Percentiles rank a stretch among this genome's conserved stretches.
phyloP scores from a whole-genome alignment of 768 basidiomycete species.

The Austroboletus festivus region DNA sequence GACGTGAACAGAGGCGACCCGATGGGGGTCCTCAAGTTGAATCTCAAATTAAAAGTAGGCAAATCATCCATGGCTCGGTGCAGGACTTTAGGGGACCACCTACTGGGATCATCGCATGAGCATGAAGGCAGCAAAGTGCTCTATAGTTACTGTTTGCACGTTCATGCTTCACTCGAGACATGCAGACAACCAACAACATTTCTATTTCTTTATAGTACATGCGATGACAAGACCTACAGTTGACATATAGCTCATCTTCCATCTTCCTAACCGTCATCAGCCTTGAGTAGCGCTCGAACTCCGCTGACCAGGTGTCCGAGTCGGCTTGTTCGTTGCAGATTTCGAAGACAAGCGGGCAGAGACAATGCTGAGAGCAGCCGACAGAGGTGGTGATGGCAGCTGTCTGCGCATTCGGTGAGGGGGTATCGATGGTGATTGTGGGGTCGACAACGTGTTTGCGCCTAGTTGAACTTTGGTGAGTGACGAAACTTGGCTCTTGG shows the following conservation, averaged over 20 bases:
- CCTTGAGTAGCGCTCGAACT: not conserved
- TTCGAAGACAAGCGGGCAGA: not conserved
- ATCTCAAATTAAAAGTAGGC: no score
- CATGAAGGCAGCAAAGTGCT: no score
- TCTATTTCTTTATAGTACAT: constrained; percentile 23
- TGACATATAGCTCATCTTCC: constrained; percentile 3
- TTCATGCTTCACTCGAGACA: constrained; percentile 8
- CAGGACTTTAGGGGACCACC: no score
- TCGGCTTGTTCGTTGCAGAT: not conserved
- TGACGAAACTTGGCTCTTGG: not conserved
- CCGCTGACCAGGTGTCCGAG: no score
- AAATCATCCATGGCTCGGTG: no score
- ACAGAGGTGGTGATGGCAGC: not conserved
- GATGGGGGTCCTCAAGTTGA: no score
- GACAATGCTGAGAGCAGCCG: not conserved
- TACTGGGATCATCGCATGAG: no score
- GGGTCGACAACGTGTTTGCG: not conserved
- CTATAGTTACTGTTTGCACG: no score
- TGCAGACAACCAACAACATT: constrained; percentile 28
- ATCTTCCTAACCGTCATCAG: constrained; percentile 2
- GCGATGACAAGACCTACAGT: constrained; percentile 12
- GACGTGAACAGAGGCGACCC: no score
- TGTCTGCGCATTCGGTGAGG: constrained; percentile 14
- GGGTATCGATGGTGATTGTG: not conserved
- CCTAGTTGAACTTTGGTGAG: not conserved